Conservation (phyloP, 371 early-diverging fungal species). For the Mucor plumbeus region DNA sequence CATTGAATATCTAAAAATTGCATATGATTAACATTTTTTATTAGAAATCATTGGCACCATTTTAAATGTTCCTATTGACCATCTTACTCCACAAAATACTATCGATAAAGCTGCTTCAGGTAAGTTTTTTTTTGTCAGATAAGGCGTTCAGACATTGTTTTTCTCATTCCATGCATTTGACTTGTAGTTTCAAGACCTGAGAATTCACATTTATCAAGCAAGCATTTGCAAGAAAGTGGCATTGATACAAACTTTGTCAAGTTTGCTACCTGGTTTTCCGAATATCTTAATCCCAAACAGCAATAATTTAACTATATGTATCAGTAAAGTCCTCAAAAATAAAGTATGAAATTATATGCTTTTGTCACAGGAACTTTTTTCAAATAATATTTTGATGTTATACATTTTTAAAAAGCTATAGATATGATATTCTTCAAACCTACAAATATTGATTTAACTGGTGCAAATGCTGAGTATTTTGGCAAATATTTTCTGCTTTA, state of each 20-base stretch:
- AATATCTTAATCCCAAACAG: neutral
- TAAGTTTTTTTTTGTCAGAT: neutral
- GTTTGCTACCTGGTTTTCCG: slow-evolving; percentile 66
- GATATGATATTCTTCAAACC: no score
- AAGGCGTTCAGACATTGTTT: neutral
- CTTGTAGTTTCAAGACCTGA: slow-evolving; percentile 61
- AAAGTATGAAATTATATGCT: no score
- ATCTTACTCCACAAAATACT: slow-evolving; percentile 55
- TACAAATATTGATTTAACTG: no score
- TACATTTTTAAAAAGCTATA: no score
- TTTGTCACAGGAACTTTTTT: no score
- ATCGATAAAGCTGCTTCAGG: slow-evolving; percentile 49
- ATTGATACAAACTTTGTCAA: slow-evolving; percentile 57
- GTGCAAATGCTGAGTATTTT: no score
- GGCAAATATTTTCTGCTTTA: no score
- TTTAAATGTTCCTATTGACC: slow-evolving; percentile 53
- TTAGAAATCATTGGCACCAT: slow-evolving; percentile 57
- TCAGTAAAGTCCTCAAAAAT: no score
- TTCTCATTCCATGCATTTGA: no score
- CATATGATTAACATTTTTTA: neutral
- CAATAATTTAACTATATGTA: no score
- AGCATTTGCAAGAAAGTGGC: slow-evolving; percentile 56
- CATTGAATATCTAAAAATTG: no score
- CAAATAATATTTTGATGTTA: no score
- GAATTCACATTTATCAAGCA: slow-evolving; percentile 66